phyloP scores from a whole-genome alignment of 139 green algal species.

The Auxenochlorella pyrenoidosa region DNA sequence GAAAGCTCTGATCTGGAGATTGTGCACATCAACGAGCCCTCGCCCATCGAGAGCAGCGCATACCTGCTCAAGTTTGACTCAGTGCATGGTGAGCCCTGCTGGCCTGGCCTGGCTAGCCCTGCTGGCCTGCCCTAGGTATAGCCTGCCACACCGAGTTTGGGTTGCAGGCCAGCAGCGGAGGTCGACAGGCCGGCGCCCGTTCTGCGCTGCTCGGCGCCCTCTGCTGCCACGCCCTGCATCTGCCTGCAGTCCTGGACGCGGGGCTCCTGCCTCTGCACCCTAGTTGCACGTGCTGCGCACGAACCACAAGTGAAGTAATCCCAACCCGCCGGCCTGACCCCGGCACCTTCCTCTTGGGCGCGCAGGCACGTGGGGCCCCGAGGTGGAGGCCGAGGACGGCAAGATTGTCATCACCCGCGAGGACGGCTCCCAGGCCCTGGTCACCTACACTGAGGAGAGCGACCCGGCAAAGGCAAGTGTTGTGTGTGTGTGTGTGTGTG shows the following conservation, averaged over 20 bases:
- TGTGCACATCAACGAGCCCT: constrained; percentile 85
- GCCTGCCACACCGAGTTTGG: too few species aligned
- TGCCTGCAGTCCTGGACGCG: too few species aligned
- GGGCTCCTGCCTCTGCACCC: too few species aligned
- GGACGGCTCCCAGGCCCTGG: constrained; percentile 36
- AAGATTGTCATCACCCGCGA: constrained; percentile 60
- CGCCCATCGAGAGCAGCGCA: constrained; percentile 65
- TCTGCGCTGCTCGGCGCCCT: too few species aligned
- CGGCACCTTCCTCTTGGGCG: background rate
- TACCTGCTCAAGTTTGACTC: constrained; percentile 89
- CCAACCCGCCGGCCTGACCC: too few species aligned
- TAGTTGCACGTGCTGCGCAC: background rate
- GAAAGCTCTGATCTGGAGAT: constrained; percentile 55
- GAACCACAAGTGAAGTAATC: background rate
- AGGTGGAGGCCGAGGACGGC: constrained; percentile 55
- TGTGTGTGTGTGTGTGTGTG: background rate
- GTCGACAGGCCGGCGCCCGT: too few species aligned
- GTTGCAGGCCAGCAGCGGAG: too few species aligned
- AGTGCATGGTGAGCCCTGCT: constrained; percentile 63
- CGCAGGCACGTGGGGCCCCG: constrained; percentile 58
- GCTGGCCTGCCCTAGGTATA: too few species aligned
- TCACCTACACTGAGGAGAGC: constrained; percentile 60
- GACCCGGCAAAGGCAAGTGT: constrained; percentile 35
- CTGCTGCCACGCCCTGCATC: too few species aligned
- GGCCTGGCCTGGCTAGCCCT: too few species aligned